phyloP scores from a whole-genome alignment of 2,329 filamentous ascomycete genomes.

The Colletotrichum sp. region DNA sequence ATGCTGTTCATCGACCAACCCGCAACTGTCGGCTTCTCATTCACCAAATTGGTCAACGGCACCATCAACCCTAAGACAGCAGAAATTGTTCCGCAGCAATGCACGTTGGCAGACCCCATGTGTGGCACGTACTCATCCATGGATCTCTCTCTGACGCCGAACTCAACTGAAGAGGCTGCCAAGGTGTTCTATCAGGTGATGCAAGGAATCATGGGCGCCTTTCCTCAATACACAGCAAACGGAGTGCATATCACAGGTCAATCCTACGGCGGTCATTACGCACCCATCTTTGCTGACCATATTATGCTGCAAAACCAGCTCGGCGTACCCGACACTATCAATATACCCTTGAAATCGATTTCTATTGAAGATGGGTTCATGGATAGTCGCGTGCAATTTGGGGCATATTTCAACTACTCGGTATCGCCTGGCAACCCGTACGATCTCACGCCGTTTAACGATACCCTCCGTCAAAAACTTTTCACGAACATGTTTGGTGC shows the following conservation, averaged over 20 bases:
- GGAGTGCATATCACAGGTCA: conserved; percentile 1
- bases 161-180: not conserved
- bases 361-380: conserved; percentile 13
- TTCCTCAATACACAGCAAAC: not conserved
- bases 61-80: not conserved
- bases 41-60: conserved; percentile 1
- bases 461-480: not conserved
- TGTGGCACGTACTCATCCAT: conserved; percentile 8
- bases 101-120: not conserved
- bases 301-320: not conserved
- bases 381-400: conserved; percentile 9
- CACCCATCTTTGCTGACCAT: not conserved
- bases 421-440: not conserved
- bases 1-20: conserved; percentile 6
- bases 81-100: not conserved
- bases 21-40: conserved; percentile 4
- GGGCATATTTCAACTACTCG: conserved; percentile 9
- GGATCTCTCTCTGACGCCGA: conserved; percentile 7
- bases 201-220: conserved; percentile 3
- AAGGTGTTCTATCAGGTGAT: conserved; percentile 10
- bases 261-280: conserved; percentile 12
- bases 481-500: not conserved
- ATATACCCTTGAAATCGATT: not conserved
- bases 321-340: not conserved
- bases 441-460: not conserved